A percentile compares a stretch with the other conserved stretches of the same genome.
phyloP scores from a whole-genome alignment of 2,329 filamentous ascomycete species.

The Colletotrichum neosansevieriae region DNA sequence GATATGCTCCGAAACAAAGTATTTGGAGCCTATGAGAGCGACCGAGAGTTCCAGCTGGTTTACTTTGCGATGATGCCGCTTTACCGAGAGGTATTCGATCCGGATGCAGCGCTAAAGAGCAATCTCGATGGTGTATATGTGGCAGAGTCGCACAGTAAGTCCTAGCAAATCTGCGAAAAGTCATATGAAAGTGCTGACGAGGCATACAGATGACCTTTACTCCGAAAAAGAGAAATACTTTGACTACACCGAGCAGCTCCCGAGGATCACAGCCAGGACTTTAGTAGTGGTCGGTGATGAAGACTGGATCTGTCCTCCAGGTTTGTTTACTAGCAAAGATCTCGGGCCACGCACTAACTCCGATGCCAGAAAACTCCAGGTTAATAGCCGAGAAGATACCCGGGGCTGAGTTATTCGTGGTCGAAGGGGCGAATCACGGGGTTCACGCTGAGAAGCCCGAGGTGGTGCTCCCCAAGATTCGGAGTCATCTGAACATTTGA shows the following conservation, averaged over 20 bases:
- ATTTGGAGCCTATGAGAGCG: conserved; percentile 52
- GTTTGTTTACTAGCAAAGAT: conserved; percentile 38
- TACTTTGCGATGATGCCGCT: conserved; percentile 53
- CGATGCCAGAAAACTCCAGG: conserved; percentile 46
- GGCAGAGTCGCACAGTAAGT: conserved; percentile 52
- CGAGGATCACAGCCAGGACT: conserved; percentile 49
- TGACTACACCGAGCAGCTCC: conserved; percentile 50
- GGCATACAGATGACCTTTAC: conserved; percentile 49
- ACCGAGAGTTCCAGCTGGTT: conserved; percentile 53
- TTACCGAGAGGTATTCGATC: conserved; percentile 51
- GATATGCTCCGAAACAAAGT: conserved; percentile 54
- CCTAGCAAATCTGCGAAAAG: fast-evolving
- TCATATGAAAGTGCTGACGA: background rate
- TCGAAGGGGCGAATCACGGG: conserved; percentile 50
- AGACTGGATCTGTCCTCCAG: conserved; percentile 56
- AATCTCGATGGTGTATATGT: conserved; percentile 49
- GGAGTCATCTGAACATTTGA: conserved; percentile 33
- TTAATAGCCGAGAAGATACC: conserved; percentile 47
- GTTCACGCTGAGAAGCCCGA: conserved; percentile 52
- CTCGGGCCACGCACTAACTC: background rate
- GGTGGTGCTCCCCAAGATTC: conserved; percentile 46
- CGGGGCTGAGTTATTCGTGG: conserved; percentile 45
- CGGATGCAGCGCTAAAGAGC: conserved; percentile 47
- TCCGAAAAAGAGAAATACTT: conserved; percentile 52
- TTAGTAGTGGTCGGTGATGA: conserved; percentile 52